Evolutionary conservation across 2,329 filamentous ascomycete genomes (phyloP), one percentile per base, ranked within the genome.

Genomic region (Tolypocladium paradoxum): DNA sequence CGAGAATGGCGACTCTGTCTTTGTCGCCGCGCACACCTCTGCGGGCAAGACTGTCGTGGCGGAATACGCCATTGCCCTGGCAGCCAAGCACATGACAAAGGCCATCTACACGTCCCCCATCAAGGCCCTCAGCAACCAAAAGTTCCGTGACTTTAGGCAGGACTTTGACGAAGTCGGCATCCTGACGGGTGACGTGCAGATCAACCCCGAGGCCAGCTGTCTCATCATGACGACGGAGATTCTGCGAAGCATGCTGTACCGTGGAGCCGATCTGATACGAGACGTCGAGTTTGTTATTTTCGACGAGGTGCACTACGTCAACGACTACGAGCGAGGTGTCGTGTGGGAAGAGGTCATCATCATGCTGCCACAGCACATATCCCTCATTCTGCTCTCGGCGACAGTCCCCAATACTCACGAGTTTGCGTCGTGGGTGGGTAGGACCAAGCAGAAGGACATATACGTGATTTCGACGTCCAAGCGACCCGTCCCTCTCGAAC

Each of bases 301-400:
- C 57, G 93, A 99, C 63, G 93, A 99, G 70, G 93, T 99, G 2
- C 93, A 99, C 70, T 99, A 99, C 66, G 92, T 99, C 59, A 99
- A 97, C 65, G 93, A 99, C 67, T 79, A 87, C 29, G 93, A 97
- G 68, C 82, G 93, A 70, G 93, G 93, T 64, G 93, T 99, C 6
- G 93, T 99, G 0, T 99, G 93, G 93, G 93, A 99, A 70, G 93
- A 99, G 70, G 93, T 99, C 62, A 99, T 99, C 64, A 99, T 99
- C 64, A 97, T 99, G 93, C 78, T 99, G 53, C 93, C 93, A 0
- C 91, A 96, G 66, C 93, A 99, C 70, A 90, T 99, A 38, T 95
- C 93, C 2, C 78, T 99, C 24, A 99, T 99, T 60, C 75, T 97
- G 2, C 79, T 99, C 3, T 99, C 93, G 5, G 93, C 93, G 0